Base-by-base conservation (phyloP, 345 rosid genomes). In the Lepidium aucheri region DNA sequence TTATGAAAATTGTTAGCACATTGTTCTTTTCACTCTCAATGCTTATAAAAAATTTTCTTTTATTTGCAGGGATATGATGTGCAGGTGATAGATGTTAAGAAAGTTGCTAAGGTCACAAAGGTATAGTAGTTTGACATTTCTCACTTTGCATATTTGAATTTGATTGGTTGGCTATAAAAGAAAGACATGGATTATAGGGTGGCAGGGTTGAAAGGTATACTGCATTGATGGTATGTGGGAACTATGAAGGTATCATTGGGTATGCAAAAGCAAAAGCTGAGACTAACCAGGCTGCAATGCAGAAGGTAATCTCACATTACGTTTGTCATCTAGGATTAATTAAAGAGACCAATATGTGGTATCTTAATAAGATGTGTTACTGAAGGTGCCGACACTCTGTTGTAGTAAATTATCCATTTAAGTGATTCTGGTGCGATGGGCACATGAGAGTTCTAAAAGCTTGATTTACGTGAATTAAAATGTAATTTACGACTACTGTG, bases 21-120 rank as follows among this genome's bases (percentile, higher is more conserved):
- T 5, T 32, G 43, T 52, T 42, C 24, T 20, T 18, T 13, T 26
- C 14, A 14, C 60, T 42, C 8, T 14, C 54, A 4, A 17, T 47
- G 15, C 42, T 72, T 11, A 49, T 33, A 24, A 41, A 36, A 30
- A 22, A 28, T 3, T 42, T 44, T 50, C 18, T 20, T 26, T 20
- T 24, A n/a, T 39, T 79, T 72, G 59, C 90, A 93, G 98, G 97
- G 98, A 12, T 90, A 90, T 83, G 97, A 93, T 77, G 85, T 85
- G 76, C 87, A 70, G 75, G 62, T 86, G 72, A 90, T 93, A 65
- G 89, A 85, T 66, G 87, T 93, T 28, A 93, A 93, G 67, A 85
- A 91, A 78, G 90, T 96, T 60, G 84, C 90, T 41, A 90, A 90
- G 81, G 96, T 88, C 69, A 90, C 97, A 26, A 90, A 94, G 99